These are phyloP conservation scores for Melaleuca alternifolia DNA, from an alignment of 345 rosid species.

Conservation along the genomic window DNA sequence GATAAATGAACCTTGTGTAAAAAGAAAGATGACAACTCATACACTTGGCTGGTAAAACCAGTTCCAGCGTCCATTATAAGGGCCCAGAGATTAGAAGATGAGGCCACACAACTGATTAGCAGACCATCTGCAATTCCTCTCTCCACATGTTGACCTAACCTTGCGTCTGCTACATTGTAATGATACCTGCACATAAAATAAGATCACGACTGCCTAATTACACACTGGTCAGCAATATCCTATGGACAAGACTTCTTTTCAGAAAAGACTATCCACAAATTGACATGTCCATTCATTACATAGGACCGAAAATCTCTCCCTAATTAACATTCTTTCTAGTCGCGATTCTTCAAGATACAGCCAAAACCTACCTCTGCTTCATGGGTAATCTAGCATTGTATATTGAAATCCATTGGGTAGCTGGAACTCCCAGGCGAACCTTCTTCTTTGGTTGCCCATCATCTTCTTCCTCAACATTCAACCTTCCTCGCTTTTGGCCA, in stretches of 20 bases:
- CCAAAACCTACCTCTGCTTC: slow-evolving; percentile 75
- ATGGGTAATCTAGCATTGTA: slow-evolving; percentile 92
- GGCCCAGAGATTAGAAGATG: slow-evolving; percentile 94
- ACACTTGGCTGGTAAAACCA: slow-evolving; percentile 78
- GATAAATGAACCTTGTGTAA: slow-evolving; percentile 54
- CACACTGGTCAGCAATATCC: not conserved
- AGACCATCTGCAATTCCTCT: slow-evolving; percentile 96
- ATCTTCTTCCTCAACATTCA: slow-evolving; percentile 71
- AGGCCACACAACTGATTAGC: slow-evolving; percentile 82
- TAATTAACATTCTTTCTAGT: not conserved
- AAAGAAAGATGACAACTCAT: slow-evolving; percentile 72
- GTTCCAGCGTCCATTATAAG: slow-evolving; percentile 97
- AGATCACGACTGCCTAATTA: not conserved
- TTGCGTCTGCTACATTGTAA: slow-evolving; percentile 88
- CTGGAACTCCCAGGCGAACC: slow-evolving; percentile 87
- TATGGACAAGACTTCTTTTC: not conserved
- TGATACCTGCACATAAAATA: slow-evolving; percentile 52
- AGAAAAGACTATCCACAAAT: not conserved
- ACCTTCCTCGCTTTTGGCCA: slow-evolving; percentile 91
- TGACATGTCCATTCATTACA: not conserved
- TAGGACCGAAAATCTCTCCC: not conserved
- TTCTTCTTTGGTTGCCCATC: slow-evolving; percentile 90
- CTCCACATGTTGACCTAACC: slow-evolving; percentile 87
- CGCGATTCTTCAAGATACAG: not conserved
- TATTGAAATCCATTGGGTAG: slow-evolving; percentile 94